Evolutionary conservation across 2,329 filamentous ascomycete genomes (phyloP).

Genomic region (Ilyonectria destructans): DNA sequence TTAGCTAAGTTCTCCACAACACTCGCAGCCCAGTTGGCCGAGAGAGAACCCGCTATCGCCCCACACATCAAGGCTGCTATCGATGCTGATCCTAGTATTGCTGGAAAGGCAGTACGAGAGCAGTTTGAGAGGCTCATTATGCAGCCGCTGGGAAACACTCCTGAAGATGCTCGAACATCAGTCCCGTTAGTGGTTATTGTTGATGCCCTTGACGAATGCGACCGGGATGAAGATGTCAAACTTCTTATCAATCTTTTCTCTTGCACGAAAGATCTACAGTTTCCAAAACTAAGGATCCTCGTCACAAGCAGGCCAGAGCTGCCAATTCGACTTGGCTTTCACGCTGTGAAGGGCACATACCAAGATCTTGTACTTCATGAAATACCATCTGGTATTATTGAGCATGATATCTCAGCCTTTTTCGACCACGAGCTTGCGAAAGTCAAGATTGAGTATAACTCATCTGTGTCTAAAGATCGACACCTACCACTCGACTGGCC

Average conservation of each 20-base stretch:
- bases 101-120: neutral
- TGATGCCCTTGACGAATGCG: neutral
- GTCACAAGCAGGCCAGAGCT: neutral
- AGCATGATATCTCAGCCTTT: no score
- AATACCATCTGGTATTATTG: no score
- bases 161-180: no score
- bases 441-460: no score
- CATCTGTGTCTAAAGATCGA: no score
- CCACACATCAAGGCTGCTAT: neutral
- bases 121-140: neutral
- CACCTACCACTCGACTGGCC: no score
- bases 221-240: neutral
- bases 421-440: no score
- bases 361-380: no score
- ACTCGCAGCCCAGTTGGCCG: neutral
- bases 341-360: no score
- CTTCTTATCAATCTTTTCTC: neutral
- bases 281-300: neutral
- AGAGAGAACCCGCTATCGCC: neutral
- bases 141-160: neutral
- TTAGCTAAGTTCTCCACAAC: no score
- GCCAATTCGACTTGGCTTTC: no score
- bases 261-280: no score
- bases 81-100: neutral
- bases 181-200: neutral